Evolutionary conservation across 176 grass and related monocot genomes (phyloP).

Genomic region (Oryza brachyantha): DNA sequence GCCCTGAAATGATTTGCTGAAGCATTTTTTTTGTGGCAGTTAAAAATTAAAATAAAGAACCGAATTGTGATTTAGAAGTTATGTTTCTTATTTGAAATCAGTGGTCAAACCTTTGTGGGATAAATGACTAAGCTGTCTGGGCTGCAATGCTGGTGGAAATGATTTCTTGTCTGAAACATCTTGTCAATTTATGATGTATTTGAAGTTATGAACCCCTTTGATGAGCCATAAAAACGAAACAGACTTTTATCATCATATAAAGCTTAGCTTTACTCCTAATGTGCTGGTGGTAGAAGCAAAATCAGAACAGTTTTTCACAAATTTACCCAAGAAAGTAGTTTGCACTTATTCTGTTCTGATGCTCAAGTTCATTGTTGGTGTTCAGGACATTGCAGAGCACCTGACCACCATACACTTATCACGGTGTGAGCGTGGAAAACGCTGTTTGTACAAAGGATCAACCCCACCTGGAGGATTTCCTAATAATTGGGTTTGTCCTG

Average conservation of each 20-base stretch:
- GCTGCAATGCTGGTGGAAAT: not conserved
- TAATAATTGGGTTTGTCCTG: constrained; percentile 71
- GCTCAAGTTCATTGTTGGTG: constrained; percentile 17
- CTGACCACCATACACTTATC: constrained; percentile 86
- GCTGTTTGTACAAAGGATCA: constrained; percentile 95
- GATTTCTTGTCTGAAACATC: not conserved
- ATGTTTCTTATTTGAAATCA: not conserved
- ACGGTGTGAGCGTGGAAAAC: constrained; percentile 73
- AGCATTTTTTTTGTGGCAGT: not conserved
- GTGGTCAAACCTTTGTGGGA: not conserved
- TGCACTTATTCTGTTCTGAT: not conserved
- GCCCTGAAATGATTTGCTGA: not conserved
- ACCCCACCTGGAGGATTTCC: constrained; percentile 78
- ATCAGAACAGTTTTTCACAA: not conserved
- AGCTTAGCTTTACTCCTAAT: not conserved
- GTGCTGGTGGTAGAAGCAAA: not conserved
- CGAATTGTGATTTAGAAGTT: not conserved
- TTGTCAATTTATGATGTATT: not conserved
- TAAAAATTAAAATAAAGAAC: not conserved
- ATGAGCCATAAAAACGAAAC: not conserved
- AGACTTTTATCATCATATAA: not conserved
- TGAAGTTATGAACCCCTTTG: not conserved
- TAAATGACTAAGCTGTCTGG: not conserved
- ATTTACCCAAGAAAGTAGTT: not conserved
- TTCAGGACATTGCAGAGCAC: constrained; percentile 93